A percentile compares a stretch with the other conserved stretches of the same genome.
phyloP scores from a whole-genome alignment of 177 flowering plant species.

The Vitis hybrid region DNA sequence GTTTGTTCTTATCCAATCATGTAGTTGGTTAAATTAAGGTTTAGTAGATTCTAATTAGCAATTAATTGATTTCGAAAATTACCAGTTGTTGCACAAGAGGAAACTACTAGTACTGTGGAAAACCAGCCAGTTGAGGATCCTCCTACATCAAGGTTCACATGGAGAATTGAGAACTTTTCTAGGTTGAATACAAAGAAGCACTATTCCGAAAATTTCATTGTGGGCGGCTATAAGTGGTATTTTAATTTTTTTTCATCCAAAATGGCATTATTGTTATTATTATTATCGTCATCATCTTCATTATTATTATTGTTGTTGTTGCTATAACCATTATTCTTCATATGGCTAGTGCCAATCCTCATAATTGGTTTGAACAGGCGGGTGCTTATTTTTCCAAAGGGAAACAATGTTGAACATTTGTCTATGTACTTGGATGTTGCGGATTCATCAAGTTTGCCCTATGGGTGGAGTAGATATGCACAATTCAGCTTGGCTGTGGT shows the following conservation, averaged over 20 bases:
- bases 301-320: not conserved
- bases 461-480: slow-evolving; percentile 57
- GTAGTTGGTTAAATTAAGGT: no score
- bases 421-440: slow-evolving; percentile 58
- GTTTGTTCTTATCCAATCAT: no score
- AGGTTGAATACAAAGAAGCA: slow-evolving; percentile 37
- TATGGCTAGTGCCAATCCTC: not conserved
- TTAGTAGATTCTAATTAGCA: no score
- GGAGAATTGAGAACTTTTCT: slow-evolving; percentile 49
- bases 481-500: slow-evolving; percentile 46
- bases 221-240: slow-evolving; percentile 52
- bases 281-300: no score
- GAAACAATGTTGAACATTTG: slow-evolving; percentile 47
- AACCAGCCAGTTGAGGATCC: slow-evolving; percentile 41
- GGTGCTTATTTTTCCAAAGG: slow-evolving; percentile 50
- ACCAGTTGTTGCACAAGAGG: slow-evolving; percentile 27
- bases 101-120: slow-evolving; percentile 20
- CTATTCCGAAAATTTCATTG: slow-evolving; percentile 36
- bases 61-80: not conserved
- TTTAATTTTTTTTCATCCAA: not conserved
- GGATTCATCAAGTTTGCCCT: slow-evolving; percentile 44
- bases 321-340: not conserved
- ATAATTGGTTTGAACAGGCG: slow-evolving; percentile 31
- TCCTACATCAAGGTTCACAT: slow-evolving; percentile 35
- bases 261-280: no score